phyloP scores from a whole-genome alignment of 768 basidiomycete species.

The Cystofilobasidium ferigula region DNA sequence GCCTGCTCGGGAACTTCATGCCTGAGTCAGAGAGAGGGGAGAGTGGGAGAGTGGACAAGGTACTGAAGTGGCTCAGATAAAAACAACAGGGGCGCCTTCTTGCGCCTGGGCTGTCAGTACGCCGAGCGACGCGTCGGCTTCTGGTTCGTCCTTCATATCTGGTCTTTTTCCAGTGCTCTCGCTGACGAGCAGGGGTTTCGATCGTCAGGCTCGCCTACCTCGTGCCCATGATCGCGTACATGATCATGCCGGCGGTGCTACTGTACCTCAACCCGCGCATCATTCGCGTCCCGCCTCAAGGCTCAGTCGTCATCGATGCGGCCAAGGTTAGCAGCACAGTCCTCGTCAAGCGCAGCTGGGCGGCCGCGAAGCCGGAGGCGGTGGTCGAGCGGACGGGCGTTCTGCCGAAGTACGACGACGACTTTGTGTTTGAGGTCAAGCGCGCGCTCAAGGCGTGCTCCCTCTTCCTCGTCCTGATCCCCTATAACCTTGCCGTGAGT shows the following conservation, averaged over 20 bases:
- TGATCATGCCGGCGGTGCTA: conserved; percentile 17
- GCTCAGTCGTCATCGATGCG: conserved; percentile 36
- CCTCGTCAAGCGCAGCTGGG: conserved; percentile 31
- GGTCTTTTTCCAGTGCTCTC: background rate
- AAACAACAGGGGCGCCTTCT: no score
- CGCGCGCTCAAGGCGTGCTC: conserved; percentile 35
- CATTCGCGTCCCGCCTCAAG: conserved; percentile 35
- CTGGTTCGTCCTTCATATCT: conserved; percentile 28
- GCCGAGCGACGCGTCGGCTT: conserved; percentile 29
- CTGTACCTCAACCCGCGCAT: conserved; percentile 27
- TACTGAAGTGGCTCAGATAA: no score
- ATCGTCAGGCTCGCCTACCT: conserved; percentile 30
- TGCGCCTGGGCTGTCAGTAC: background rate
- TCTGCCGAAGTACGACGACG: conserved; percentile 34
- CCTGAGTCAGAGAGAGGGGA: no score
- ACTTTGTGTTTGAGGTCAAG: conserved; percentile 36
- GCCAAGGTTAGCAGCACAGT: conserved; percentile 20
- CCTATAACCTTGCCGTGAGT: conserved; percentile 32
- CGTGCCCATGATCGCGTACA: conserved; percentile 34
- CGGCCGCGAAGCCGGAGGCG: conserved; percentile 11
- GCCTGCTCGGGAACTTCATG: background rate
- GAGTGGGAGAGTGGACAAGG: no score
- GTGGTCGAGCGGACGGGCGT: background rate
- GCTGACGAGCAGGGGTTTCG: no score
- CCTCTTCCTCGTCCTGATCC: conserved; percentile 31